These are phyloP conservation scores for Solanum ossicruentum DNA, from an alignment of 257 asterid genomes.

Conservation along the genomic window DNA sequence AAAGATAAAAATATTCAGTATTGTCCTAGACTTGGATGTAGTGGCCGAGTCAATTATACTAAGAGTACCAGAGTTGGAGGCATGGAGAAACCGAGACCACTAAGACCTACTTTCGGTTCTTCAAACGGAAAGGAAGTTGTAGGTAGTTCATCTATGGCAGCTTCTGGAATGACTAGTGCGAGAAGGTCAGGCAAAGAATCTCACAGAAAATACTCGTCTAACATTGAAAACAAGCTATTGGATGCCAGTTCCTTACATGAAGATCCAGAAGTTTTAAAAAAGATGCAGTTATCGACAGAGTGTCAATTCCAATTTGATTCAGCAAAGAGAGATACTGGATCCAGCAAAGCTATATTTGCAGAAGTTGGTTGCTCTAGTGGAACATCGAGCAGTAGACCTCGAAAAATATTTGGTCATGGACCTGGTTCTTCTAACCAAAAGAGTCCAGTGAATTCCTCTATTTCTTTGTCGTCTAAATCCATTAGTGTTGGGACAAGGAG, in stretches of 20 bases:
- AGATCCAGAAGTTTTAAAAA: conserved; percentile 14
- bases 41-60: conserved; percentile 45
- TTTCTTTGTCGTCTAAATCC: conserved; percentile 13
- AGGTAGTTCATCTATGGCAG: conserved; percentile 25
- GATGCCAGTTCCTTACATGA: conserved; percentile 15
- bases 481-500: conserved; percentile 8
- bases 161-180: not conserved
- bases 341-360: conserved; percentile 10
- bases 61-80: conserved; percentile 15
- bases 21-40: conserved; percentile 77
- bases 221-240: conserved; percentile 14
- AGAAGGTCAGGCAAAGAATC: conserved; percentile 18
- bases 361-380: conserved; percentile 27
- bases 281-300: conserved; percentile 8
- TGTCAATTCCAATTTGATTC: conserved; percentile 5
- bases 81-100: conserved; percentile 32
- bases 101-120: conserved; percentile 23
- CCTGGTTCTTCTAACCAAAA: not conserved
- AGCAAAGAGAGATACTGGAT: conserved; percentile 2
- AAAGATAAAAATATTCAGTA: conserved; percentile 36
- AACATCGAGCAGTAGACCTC: conserved; percentile 9
- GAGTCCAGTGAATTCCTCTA: not conserved
- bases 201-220: conserved; percentile 19
- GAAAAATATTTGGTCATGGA: not conserved
- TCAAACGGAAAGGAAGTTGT: conserved; percentile 26